A percentile compares a stretch with the other conserved stretches of the same genome.
phyloP scores from a whole-genome alignment of 305 asterid genomes.

The Withania somnifera region DNA sequence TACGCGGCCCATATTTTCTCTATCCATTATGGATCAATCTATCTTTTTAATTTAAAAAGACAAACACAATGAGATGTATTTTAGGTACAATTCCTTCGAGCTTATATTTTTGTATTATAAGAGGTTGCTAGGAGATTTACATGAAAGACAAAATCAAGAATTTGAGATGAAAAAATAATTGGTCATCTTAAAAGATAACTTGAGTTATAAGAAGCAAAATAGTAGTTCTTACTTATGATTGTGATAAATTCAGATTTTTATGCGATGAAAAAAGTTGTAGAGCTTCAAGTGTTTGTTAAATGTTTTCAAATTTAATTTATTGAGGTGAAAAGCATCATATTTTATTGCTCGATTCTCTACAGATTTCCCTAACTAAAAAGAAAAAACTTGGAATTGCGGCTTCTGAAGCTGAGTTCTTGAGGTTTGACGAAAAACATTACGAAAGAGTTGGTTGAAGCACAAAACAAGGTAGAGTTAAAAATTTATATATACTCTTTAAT shows the following conservation, averaged over 20 bases:
- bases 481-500: neutral
- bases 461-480: slow-evolving; percentile 46
- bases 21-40: neutral
- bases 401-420: slow-evolving; percentile 49
- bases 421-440: slow-evolving; percentile 55
- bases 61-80: neutral
- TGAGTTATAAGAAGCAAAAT: no score
- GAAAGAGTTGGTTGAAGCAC: slow-evolving; percentile 59
- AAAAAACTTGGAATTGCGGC: slow-evolving; percentile 56
- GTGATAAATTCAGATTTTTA: slow-evolving; percentile 24
- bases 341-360: no score
- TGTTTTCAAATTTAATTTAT: no score
- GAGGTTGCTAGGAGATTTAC: slow-evolving; percentile 71
- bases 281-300: no score
- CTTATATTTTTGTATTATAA: slow-evolving; percentile 9
- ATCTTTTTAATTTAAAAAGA: neutral
- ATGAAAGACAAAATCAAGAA: slow-evolving; percentile 60
- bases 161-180: slow-evolving; percentile 47
- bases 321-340: no score
- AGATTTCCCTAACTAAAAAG: slow-evolving; percentile 18
- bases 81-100: neutral
- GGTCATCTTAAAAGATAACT: slow-evolving; percentile 38
- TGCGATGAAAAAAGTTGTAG: neutral
- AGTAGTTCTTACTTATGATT: slow-evolving; percentile 17
- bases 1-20: neutral